Base-by-base conservation (phyloP, 495 filamentous ascomycete genomes). In the Penicillium argentinense region DNA sequence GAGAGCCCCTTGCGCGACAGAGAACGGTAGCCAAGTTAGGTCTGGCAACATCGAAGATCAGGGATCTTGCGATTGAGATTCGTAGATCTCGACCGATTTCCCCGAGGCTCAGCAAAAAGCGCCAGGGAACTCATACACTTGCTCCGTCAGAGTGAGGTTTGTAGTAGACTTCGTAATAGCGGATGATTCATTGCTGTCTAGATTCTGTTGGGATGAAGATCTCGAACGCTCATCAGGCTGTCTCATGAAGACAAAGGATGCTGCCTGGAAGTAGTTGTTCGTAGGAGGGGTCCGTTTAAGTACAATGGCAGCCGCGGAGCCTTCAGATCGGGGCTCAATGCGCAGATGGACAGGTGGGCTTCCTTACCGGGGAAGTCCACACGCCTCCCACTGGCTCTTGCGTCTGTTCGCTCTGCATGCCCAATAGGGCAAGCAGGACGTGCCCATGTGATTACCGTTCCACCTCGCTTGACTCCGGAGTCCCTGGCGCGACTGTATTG, bases 371-470 rank as follows among this genome's bases (percentile, higher is more conserved):
- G 47, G n/a, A 49, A 43, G 23, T 43, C 39, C 39, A 42, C 19
- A 18, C 47, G 45, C 27, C 21, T 30, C 14, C 14, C 4, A n/a
- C 2, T 12, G 12, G 14, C 6, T 2, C 1, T 12, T 33, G 37
- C 32, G 47, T 44, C 24, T 18, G 39, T 18, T 45, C 51, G 45
- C 51, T 36, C 51, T 48, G 43, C 50, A 54, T 54, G n/a, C 51
- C 51, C 26, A 54, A 54, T 18, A 29, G 4, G 17, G 51, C 40
- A 45, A 40, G 44, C 45, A 25, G 14, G 24, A 29, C 32, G 32
- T 30, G 9, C 26, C 14, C 48, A 45, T 45, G 42, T 51, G 48
- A 51, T 27, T 17, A 19, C 24, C 25, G 21, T n/a, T n/a, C n/a
- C n/a, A n/a, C 33, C 19, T 30, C 27, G n/a, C 18, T n/a, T 12